Evolutionary conservation across 805 yeast genomes (phyloP).

Genomic region (Pichia cabralensis): DNA sequence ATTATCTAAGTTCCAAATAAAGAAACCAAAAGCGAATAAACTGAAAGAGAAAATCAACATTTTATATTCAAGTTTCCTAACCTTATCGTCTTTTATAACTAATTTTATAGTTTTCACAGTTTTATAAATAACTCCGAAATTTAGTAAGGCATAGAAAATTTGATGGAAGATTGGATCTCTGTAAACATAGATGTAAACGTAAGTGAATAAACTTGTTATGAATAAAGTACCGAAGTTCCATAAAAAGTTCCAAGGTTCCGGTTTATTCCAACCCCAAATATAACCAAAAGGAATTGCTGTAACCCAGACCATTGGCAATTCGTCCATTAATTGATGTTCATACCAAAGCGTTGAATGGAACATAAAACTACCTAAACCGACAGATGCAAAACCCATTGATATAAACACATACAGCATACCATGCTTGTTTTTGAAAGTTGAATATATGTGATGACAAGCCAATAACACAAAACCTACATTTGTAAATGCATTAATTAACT

Average conservation of each 20-base stretch:
- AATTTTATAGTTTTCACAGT: constrained; percentile 28
- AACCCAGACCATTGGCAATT: constrained; percentile 96
- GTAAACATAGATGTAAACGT: constrained; percentile 53
- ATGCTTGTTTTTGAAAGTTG: constrained; percentile 48
- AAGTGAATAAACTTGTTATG: constrained; percentile 41
- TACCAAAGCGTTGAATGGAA: constrained; percentile 94
- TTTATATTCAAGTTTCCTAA: constrained; percentile 18
- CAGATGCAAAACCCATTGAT: constrained; percentile 73
- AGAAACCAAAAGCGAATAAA: constrained; percentile 60
- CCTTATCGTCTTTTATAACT: constrained; percentile 15
- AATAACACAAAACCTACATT: constrained; percentile 34
- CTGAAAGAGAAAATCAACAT: constrained; percentile 23
- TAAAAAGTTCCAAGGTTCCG: constrained; percentile 9
- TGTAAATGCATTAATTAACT: constrained; percentile 78
- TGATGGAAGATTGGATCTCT: constrained; percentile 88
- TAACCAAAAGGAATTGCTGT: constrained; percentile 78
- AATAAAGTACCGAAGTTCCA: constrained; percentile 23
- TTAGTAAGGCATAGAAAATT: constrained; percentile 69
- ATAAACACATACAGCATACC: constrained; percentile 65
- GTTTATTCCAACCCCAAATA: constrained; percentile 23
- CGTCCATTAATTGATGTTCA: constrained; percentile 86
- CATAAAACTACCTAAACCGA: constrained; percentile 89
- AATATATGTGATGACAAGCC: constrained; percentile 32
- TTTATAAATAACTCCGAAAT: constrained; percentile 58
- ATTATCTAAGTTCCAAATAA: constrained; percentile 84